Conservation (phyloP, 2,329 filamentous ascomycete species). For the Aspergillus candidus region DNA sequence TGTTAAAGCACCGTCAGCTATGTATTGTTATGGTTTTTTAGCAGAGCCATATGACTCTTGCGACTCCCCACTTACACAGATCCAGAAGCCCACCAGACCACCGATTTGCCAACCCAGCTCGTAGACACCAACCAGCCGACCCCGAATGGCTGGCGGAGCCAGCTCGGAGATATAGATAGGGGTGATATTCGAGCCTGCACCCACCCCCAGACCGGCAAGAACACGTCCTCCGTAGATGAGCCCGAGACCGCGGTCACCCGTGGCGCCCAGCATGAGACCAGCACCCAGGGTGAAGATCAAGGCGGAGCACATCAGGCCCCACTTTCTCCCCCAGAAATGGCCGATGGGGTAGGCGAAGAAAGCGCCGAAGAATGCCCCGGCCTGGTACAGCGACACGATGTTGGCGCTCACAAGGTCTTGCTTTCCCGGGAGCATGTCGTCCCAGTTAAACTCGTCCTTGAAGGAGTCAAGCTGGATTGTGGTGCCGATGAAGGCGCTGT, state of each 20-base stretch:
- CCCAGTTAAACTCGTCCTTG: conserved; percentile 60
- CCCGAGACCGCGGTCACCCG: conserved; percentile 56
- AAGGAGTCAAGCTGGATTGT: conserved; percentile 68
- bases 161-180: conserved; percentile 58
- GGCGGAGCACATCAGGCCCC: conserved; percentile 56
- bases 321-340: conserved; percentile 62
- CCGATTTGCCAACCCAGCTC: conserved; percentile 52
- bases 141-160: conserved; percentile 53
- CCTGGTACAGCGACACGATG: conserved; percentile 76
- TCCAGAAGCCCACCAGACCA: conserved; percentile 48
- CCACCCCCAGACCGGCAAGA: conserved; percentile 52
- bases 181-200: conserved; percentile 51
- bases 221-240: conserved; percentile 54
- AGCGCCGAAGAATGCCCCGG: conserved; percentile 77
- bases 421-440: conserved; percentile 35
- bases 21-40: too few relatives aligned
- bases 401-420: conserved; percentile 60
- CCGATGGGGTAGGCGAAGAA: conserved; percentile 60
- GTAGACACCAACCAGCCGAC: conserved; percentile 54
- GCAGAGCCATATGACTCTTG: too few relatives aligned
- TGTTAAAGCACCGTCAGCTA: conserved; percentile 12
- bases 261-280: conserved; percentile 65
- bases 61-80: conserved; percentile 30
- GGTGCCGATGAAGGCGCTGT: conserved; percentile 73
- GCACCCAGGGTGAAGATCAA: conserved; percentile 64